Conservation (phyloP, 2,329 filamentous ascomycete species). For the Tolypocladium cylindrosporum region DNA sequence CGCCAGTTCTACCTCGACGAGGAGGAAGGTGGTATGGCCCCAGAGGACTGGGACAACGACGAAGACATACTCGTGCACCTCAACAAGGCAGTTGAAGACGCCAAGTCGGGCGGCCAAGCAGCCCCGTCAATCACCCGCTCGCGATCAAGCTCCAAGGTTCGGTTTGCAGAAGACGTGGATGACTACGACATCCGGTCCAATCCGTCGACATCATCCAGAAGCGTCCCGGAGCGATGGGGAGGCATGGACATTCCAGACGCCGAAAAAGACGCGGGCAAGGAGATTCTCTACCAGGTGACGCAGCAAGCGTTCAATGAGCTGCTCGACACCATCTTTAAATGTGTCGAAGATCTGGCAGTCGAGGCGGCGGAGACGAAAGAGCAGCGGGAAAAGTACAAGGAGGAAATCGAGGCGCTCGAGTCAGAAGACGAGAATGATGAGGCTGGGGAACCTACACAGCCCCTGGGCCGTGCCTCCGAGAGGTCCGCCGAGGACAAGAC, state of each 20-base stretch:
- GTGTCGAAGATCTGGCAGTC: slow-evolving; percentile 67
- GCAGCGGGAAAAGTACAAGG: slow-evolving; percentile 47
- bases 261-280: slow-evolving; percentile 74
- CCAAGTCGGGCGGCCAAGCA: slow-evolving; percentile 27
- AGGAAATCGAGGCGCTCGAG: slow-evolving; percentile 33
- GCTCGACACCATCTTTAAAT: slow-evolving; percentile 75
- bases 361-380: slow-evolving; percentile 53
- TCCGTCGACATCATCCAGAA: slow-evolving; percentile 61
- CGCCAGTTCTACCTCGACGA: slow-evolving; percentile 77
- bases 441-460: not conserved
- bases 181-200: slow-evolving; percentile 65
- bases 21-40: slow-evolving; percentile 64
- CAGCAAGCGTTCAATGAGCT: slow-evolving; percentile 89
- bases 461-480: not conserved
- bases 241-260: slow-evolving; percentile 70
- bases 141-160: slow-evolving; percentile 68
- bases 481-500: slow-evolving; percentile 13
- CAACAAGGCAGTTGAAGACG: slow-evolving; percentile 23
- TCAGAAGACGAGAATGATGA: slow-evolving; percentile 16
- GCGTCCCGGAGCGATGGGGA: slow-evolving; percentile 64
- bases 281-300: slow-evolving; percentile 83
- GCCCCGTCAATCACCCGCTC: slow-evolving; percentile 27
- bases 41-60: slow-evolving; percentile 52
- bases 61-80: slow-evolving; percentile 42
- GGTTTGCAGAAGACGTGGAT: slow-evolving; percentile 61